phyloP scores from a whole-genome alignment of 371 early-diverging fungal species.

The Blakeslea trispora region DNA sequence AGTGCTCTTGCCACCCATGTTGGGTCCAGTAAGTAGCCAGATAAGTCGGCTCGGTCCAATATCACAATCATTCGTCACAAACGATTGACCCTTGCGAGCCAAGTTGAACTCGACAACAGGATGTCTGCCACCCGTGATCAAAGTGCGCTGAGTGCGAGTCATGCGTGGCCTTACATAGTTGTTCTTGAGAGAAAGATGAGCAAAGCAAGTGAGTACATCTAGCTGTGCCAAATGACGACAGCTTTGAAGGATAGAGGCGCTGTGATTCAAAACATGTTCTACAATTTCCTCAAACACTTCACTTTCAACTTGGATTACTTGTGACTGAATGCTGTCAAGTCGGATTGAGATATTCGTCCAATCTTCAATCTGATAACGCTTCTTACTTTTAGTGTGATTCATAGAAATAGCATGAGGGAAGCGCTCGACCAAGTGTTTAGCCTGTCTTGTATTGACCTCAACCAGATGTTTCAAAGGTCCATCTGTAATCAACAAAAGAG shows the following conservation, averaged over 20 bases:
- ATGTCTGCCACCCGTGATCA: conserved; percentile 76
- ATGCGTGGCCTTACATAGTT: conserved; percentile 64
- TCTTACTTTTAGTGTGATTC: conserved; percentile 44
- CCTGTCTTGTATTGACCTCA: conserved; percentile 46
- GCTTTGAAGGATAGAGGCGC: conserved; percentile 50
- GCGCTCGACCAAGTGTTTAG: conserved; percentile 23
- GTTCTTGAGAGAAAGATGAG: conserved; percentile 54
- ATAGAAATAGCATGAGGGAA: conserved; percentile 31
- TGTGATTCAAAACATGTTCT: conserved; percentile 42
- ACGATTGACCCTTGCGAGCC: conserved; percentile 58
- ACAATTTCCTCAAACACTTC: conserved; percentile 48
- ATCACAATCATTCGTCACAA: conserved; percentile 74
- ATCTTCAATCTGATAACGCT: conserved; percentile 53
- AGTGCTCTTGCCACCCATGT: conserved; percentile 97
- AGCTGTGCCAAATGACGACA: conserved; percentile 66
- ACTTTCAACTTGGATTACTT: conserved; percentile 53
- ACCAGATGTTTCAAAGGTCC: conserved; percentile 54
- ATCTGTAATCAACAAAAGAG: conserved; percentile 34
- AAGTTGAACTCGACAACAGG: conserved; percentile 85
- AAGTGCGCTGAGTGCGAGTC: conserved; percentile 42
- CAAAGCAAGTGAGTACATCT: conserved; percentile 69
- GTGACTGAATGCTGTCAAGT: conserved; percentile 46
- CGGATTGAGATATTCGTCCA: conserved; percentile 55
- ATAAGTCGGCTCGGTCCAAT: conserved; percentile 55
- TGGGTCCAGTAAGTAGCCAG: conserved; percentile 88